Evolutionary conservation across 2,329 filamentous ascomycete genomes (phyloP), one percentile per base, ranked within the genome.

Genomic region (Amauroascus niger): DNA sequence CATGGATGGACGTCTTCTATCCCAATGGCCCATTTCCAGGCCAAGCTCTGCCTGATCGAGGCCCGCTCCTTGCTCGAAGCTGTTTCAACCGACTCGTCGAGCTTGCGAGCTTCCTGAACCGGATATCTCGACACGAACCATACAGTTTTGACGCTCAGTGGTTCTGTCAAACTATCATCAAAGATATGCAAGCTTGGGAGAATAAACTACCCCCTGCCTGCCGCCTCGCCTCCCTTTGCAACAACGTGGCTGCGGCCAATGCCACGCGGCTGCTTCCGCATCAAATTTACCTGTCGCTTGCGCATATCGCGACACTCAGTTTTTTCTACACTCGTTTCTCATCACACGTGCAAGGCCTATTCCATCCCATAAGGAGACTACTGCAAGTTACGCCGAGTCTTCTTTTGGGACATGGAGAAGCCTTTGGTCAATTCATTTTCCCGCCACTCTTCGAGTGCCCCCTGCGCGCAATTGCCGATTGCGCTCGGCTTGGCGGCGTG

Each of bases 1-100:
- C 82, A 1, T 88, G 85, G 85, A 74, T 75, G 16, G 78, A 81
- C 24, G 73, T 74, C 55, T 37, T 52, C 4, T 41, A 43, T 20
- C 30, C 49, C 8, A 50, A 43, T 24, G 66, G 69, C 58, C 68
- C 70, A 39, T 63, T 66, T 20, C 61, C 61, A 2, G 59, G 61
- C 24, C 60, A 64, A 6, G 14, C n/a, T 16, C 20, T 53, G 14
- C 68, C 69, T 52, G 64, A 65, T 33, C 65, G 66, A 16, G 67
- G 69, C 9, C 71, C 70, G 3, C 67, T 75, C 11, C 69, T 75
- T 43, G 69, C 72, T 4, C 62, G 77, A 20, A 80, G 77, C 61
- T 77, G 73, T 5, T 79, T 79, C 61, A 80, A 80, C 56, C 68
- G 70, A 26, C 65, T 80, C 16, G 63, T 77, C 0, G 67, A 69